These are phyloP conservation scores for Potentilla sterilis DNA, from an alignment of 306 rosid genomes.

Conservation along the genomic window DNA sequence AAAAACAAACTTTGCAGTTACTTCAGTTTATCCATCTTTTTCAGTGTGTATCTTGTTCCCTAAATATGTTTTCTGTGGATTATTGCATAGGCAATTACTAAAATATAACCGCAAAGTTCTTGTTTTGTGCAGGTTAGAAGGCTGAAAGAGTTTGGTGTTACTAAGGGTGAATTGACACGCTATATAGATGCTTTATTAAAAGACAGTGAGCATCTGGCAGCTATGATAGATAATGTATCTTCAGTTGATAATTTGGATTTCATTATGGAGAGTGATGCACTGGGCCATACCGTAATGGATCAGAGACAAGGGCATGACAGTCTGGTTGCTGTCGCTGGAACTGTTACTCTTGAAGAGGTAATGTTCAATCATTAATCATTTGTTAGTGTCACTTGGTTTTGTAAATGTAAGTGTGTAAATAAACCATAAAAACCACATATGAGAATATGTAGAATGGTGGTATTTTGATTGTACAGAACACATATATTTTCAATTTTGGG, in stretches of 20 bases:
- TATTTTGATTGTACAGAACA: background rate
- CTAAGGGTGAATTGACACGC: constrained; percentile 96
- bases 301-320: constrained; percentile 97
- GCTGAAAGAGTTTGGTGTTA: constrained; percentile 96
- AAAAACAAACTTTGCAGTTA: background rate
- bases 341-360: constrained; percentile 97
- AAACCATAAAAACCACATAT: background rate
- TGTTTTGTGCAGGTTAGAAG: constrained; percentile 73
- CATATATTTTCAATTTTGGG: background rate
- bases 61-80: background rate
- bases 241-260: constrained; percentile 99
- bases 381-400: constrained; percentile 2
- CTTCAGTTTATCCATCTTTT: constrained; percentile 8
- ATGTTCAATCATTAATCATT: constrained; percentile 1
- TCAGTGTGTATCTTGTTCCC: constrained; percentile 15
- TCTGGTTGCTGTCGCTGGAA: constrained; percentile 85
- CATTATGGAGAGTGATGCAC: constrained; percentile 97
- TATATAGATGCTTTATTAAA: constrained; percentile 90
- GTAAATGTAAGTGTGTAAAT: background rate
- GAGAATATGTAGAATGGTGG: background rate
- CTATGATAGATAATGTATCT: constrained; percentile 96
- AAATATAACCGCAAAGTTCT: too few relatives aligned
- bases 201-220: constrained; percentile 98
- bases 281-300: constrained; percentile 95
- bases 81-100: too few relatives aligned